Percentiles rank a stretch among this genome's conserved stretches.
These are phyloP conservation scores for Multifurca ochricompacta DNA, from an alignment of 768 basidiomycete genomes.

Conservation along the genomic window DNA sequence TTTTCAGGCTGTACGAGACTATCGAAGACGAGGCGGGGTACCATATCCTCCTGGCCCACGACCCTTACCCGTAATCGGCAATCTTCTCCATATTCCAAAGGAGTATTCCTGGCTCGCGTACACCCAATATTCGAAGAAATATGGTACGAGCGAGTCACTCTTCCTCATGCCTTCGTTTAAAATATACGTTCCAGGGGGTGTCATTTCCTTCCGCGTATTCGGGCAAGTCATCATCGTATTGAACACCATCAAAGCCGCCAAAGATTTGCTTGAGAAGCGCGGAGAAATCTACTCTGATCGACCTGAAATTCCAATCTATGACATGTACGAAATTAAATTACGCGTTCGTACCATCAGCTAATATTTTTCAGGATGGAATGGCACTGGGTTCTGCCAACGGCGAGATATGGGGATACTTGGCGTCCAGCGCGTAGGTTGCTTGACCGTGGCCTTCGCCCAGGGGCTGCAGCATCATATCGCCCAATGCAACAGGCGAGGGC, in stretches of 20 bases:
- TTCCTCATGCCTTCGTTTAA: not conserved
- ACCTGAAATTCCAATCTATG: not conserved
- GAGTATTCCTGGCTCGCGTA: constrained; percentile 3
- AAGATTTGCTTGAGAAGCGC: constrained; percentile 8
- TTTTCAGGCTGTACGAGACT: not conserved
- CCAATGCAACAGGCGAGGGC: not conserved
- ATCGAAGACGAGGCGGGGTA: not conserved
- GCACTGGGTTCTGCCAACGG: not conserved
- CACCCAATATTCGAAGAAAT: not conserved
- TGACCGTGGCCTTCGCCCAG: not conserved
- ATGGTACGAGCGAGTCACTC: not conserved
- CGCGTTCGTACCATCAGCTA: not conserved
- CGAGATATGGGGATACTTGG: not conserved
- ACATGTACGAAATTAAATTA: not conserved
- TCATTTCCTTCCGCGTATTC: constrained; percentile 1
- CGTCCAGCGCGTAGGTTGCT: not conserved
- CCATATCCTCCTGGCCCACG: constrained; percentile 12
- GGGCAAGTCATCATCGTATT: constrained; percentile 2
- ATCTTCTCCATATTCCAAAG: constrained; percentile 8
- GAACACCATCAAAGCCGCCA: not conserved
- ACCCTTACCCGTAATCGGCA: constrained; percentile 5
- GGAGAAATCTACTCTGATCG: constrained; percentile 5
- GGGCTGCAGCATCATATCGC: not conserved
- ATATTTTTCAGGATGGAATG: not conserved
- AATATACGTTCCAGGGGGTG: not conserved